A percentile compares a stretch with the other conserved stretches of the same genome.
phyloP scores from a whole-genome alignment of 176 grass and related monocot genomes.

The Zoysia japonica region DNA sequence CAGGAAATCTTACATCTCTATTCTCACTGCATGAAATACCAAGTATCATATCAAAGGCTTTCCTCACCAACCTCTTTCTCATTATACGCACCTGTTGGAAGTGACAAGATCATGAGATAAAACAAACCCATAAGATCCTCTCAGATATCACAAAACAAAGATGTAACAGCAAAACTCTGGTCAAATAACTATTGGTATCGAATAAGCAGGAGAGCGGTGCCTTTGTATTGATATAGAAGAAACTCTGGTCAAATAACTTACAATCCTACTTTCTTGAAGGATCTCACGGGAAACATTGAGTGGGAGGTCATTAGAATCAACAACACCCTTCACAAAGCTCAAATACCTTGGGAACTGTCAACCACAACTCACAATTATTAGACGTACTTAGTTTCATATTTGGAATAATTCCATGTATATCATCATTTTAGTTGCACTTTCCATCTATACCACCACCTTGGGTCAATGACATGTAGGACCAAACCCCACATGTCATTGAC shows the following conservation, averaged over 20 bases:
- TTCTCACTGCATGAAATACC: constrained; percentile 95
- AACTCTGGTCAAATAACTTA: constrained; percentile 45
- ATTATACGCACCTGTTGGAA: constrained; percentile 81
- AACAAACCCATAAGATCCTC: neutral
- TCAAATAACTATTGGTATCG: constrained; percentile 23
- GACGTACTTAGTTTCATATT: neutral
- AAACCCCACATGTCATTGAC: too few relatives aligned
- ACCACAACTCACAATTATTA: constrained; percentile 15
- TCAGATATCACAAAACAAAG: neutral
- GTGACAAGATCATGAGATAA: neutral
- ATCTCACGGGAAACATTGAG: constrained; percentile 98
- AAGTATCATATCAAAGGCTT: constrained; percentile 98
- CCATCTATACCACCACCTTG: too few relatives aligned
- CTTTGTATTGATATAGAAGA: neutral
- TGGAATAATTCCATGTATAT: too few relatives aligned
- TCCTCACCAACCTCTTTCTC: constrained; percentile 90
- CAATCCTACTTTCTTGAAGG: constrained; percentile 99
- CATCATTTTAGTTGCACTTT: too few relatives aligned
- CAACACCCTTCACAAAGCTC: constrained; percentile 98
- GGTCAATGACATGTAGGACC: too few relatives aligned
- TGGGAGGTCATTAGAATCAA: constrained; percentile 97
- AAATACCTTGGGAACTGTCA: constrained; percentile 94
- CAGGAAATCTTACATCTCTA: constrained; percentile 68
- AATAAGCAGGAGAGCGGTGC: too few relatives aligned
- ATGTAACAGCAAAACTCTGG: neutral